These are phyloP conservation scores for Ceratocystis smalleyi DNA, from an alignment of 2,329 filamentous ascomycete genomes.

Conservation along the genomic window DNA sequence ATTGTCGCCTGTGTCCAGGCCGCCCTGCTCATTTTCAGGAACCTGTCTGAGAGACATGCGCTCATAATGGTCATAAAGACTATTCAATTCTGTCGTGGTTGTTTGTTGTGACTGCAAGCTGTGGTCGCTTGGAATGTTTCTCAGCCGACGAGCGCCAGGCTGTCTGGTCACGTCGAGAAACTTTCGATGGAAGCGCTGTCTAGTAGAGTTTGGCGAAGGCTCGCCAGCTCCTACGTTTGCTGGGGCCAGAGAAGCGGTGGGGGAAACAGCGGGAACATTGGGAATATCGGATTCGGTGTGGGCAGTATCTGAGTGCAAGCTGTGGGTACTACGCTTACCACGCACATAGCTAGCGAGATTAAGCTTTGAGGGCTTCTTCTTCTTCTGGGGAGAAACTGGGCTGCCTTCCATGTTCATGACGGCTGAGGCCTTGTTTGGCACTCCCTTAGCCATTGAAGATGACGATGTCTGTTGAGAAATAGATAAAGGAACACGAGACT, in stretches of 20 bases:
- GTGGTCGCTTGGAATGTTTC: conserved; percentile 9
- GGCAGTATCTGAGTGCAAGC: conserved; percentile 23
- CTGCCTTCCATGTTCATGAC: conserved; percentile 32
- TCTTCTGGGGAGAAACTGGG: conserved; percentile 20
- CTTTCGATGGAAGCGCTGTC: conserved; percentile 14
- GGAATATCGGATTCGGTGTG: conserved; percentile 26
- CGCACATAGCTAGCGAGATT: conserved; percentile 28
- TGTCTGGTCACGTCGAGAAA: conserved; percentile 9
- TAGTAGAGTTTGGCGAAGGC: conserved; percentile 9
- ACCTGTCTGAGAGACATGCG: conserved; percentile 36
- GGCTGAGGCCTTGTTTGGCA: conserved; percentile 33
- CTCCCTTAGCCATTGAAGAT: conserved; percentile 42
- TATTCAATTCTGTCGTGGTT: conserved; percentile 30
- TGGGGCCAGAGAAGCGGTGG: conserved; percentile 29
- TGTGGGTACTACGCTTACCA: conserved; percentile 22
- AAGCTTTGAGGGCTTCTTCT: conserved; percentile 35
- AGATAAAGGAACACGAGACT: conserved; percentile 38
- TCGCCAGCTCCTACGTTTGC: conserved; percentile 17
- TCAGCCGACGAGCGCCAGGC: conserved; percentile 7
- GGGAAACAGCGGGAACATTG: conserved; percentile 26
- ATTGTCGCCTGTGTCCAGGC: conserved; percentile 9
- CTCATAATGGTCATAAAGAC: conserved; percentile 44
- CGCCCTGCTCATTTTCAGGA: conserved; percentile 22
- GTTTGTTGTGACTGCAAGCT: conserved; percentile 12
- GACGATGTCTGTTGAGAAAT: conserved; percentile 44